Conservation (phyloP, 441 rosid species). For the Lepidium campestre region DNA sequence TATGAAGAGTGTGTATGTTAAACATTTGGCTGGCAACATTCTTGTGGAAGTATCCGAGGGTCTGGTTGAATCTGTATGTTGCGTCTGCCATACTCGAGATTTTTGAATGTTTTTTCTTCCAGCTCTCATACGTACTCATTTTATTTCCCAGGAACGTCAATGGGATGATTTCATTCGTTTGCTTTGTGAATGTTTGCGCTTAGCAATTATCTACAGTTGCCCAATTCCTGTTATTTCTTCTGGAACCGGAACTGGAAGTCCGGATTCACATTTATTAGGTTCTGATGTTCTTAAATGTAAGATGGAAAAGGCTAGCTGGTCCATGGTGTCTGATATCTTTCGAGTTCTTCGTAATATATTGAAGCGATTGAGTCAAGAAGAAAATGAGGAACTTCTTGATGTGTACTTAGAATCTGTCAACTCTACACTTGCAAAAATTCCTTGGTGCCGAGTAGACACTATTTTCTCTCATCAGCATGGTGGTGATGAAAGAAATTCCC, state of each 20-base stretch:
- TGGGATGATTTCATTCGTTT: constrained; percentile 42
- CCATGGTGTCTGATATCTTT: constrained; percentile 45
- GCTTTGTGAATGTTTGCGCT: constrained; percentile 44
- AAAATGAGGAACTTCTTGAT: constrained; percentile 39
- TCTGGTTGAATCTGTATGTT: constrained; percentile 50
- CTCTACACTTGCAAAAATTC: constrained; percentile 42
- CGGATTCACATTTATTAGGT: constrained; percentile 18
- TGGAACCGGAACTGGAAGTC: constrained; percentile 14
- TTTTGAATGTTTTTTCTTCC: not conserved
- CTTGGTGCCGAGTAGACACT: constrained; percentile 48
- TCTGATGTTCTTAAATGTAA: constrained; percentile 33
- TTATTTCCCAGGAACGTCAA: constrained; percentile 41
- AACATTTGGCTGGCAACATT: constrained; percentile 58
- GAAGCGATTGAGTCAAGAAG: constrained; percentile 58
- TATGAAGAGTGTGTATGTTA: constrained; percentile 44
- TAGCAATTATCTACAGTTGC: constrained; percentile 32
- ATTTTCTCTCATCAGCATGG: constrained; percentile 21
- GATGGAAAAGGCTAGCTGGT: constrained; percentile 54
- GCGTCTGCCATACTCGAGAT: not conserved
- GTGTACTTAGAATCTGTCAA: constrained; percentile 38
- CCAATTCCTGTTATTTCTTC: constrained; percentile 22
- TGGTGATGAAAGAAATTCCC: constrained; percentile 8
- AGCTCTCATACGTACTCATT: not conserved
- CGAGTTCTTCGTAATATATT: constrained; percentile 50
- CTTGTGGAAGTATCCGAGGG: constrained; percentile 49